These are phyloP conservation scores for Corynespora cassiicola DNA, from an alignment of 2,329 filamentous ascomycete genomes.

Conservation along the genomic window DNA sequence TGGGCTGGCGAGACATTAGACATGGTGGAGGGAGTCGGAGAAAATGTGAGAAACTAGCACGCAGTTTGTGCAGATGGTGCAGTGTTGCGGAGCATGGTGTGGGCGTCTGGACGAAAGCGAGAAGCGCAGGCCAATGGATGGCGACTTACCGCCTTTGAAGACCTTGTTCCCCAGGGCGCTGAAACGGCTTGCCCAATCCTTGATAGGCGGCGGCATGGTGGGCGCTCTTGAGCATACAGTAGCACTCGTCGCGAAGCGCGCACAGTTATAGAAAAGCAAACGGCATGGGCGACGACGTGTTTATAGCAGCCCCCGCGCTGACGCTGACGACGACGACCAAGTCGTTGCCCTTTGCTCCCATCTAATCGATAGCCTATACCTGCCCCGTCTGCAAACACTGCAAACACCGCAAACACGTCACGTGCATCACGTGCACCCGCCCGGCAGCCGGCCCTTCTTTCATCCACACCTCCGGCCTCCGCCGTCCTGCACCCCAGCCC, in stretches of 20 bases:
- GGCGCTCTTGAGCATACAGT: slow-evolving; percentile 17
- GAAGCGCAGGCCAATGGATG: slow-evolving; percentile 38
- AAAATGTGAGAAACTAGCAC: slow-evolving; percentile 14
- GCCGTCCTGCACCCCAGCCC: not conserved
- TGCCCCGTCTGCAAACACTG: slow-evolving; percentile 1
- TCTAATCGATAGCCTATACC: slow-evolving; percentile 2
- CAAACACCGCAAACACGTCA: slow-evolving; percentile 10
- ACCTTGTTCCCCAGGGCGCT: slow-evolving; percentile 32
- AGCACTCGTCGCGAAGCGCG: slow-evolving; percentile 16
- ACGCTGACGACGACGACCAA: too few species aligned
- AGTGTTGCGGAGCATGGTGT: slow-evolving; percentile 27
- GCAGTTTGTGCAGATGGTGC: slow-evolving; percentile 22
- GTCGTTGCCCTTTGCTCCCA: too few species aligned
- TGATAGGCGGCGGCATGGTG: slow-evolving; percentile 43
- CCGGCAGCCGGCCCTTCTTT: slow-evolving; percentile 7
- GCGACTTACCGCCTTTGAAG: slow-evolving; percentile 46
- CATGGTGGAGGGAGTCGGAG: slow-evolving; percentile 22
- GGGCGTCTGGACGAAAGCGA: slow-evolving; percentile 29
- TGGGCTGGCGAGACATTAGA: slow-evolving; percentile 43
- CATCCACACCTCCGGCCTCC: not conserved
- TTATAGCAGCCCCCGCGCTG: too few species aligned
- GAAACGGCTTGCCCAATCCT: slow-evolving; percentile 39
- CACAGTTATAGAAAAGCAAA: too few species aligned
- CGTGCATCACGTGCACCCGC: not conserved
- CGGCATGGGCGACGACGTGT: too few species aligned